phyloP scores from a whole-genome alignment of 257 asterid species.

The Rhazya stricta region DNA sequence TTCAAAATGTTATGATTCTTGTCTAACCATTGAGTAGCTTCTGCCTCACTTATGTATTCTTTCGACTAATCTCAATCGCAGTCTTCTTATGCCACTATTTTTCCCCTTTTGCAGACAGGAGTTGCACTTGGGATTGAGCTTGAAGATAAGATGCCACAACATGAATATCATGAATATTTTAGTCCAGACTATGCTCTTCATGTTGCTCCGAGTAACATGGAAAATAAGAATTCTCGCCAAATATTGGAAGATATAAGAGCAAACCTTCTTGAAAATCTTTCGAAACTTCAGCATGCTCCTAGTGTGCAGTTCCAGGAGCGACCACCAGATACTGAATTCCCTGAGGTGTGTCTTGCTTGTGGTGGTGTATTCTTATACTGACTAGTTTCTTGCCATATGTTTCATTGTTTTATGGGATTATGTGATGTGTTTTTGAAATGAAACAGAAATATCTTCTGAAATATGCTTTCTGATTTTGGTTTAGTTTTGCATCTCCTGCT shows the following conservation, averaged over 20 bases:
- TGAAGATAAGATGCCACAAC: constrained; percentile 46
- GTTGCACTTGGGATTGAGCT: constrained; percentile 55
- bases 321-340: constrained; percentile 51
- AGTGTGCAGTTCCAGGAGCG: constrained; percentile 53
- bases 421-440: too few species aligned
- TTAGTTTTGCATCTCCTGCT: too few species aligned
- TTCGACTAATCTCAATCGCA: too few species aligned
- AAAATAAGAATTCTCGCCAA: constrained; percentile 45
- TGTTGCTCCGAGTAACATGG: constrained; percentile 56
- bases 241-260: constrained; percentile 40
- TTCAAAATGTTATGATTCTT: too few species aligned
- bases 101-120: constrained; percentile 36
- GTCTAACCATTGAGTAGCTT: too few species aligned
- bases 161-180: constrained; percentile 51
- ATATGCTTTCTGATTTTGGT: too few species aligned
- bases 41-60: too few species aligned
- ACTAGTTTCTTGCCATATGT: too few species aligned
- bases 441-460: too few species aligned
- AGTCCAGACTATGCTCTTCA: constrained; percentile 51
- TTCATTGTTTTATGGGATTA: too few species aligned
- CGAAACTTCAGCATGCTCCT: constrained; percentile 57
- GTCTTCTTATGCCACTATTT: neutral
- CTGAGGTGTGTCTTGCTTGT: constrained; percentile 33
- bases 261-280: constrained; percentile 47
- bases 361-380: neutral